Evolutionary conservation across 768 basidiomycete genomes (phyloP).

Genomic region (Pleurotus platypus): DNA sequence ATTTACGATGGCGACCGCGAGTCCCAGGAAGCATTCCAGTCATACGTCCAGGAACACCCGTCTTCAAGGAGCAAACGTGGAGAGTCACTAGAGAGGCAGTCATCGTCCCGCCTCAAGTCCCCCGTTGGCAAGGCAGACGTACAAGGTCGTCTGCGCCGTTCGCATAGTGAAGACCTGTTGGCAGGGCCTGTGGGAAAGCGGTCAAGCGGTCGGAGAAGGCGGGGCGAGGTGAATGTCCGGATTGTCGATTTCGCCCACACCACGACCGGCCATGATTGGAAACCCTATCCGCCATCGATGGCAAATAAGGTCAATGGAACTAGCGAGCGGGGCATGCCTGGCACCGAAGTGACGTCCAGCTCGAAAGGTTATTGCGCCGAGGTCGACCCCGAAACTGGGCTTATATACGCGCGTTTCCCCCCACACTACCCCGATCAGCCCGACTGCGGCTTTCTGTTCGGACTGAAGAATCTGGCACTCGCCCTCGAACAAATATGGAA

Average conservation of each 20-base stretch:
- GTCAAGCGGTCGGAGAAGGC: conserved; percentile 60
- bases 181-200: conserved; percentile 64
- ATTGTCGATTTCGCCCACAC: conserved; percentile 99
- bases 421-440: conserved; percentile 87
- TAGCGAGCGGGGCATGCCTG: background rate
- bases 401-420: conserved; percentile 90
- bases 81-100: conserved; percentile 68
- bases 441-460: conserved; percentile 92
- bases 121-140: conserved; percentile 32
- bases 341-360: conserved; percentile 44
- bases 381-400: conserved; percentile 77
- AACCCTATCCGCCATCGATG: conserved; percentile 48
- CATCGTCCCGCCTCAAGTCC: conserved; percentile 29
- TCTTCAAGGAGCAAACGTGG: conserved; percentile 72
- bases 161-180: conserved; percentile 78
- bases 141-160: conserved; percentile 56
- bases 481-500: conserved; percentile 86
- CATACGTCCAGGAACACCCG: conserved; percentile 58
- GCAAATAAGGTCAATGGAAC: conserved; percentile 18
- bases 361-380: conserved; percentile 79
- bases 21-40: conserved; percentile 71
- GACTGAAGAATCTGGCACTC: conserved; percentile 76
- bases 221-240: conserved; percentile 92
- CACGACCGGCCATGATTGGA: conserved; percentile 91
- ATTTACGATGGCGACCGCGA: conserved; percentile 97